Evolutionary conservation across 306 rosid genomes (phyloP).

Genomic region (Pterocarpus macrocarpus): DNA sequence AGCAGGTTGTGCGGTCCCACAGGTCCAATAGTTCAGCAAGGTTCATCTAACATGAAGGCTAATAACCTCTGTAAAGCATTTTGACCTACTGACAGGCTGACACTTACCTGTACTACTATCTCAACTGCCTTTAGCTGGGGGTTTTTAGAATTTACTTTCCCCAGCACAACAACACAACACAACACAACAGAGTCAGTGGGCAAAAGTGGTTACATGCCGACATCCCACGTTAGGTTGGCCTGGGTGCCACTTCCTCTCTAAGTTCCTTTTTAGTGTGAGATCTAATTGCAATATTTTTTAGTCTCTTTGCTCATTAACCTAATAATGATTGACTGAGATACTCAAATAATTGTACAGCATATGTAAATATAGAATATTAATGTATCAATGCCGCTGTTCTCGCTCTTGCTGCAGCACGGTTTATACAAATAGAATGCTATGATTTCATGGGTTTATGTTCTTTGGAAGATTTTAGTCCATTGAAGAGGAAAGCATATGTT

Average conservation of each 20-base stretch:
- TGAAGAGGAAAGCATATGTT: neutral
- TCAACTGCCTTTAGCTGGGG: slow-evolving; percentile 63
- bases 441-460: slow-evolving; percentile 11
- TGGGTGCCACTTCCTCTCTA: slow-evolving; percentile 51
- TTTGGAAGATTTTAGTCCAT: slow-evolving; percentile 4
- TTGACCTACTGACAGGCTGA: slow-evolving; percentile 76
- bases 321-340: slow-evolving; percentile 60
- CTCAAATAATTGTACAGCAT: slow-evolving; percentile 74
- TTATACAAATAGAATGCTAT: slow-evolving; percentile 13
- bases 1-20: slow-evolving; percentile 85
- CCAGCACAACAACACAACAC: slow-evolving; percentile 32
- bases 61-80: slow-evolving; percentile 98
- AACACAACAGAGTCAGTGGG: slow-evolving; percentile 36
- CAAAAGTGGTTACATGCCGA: slow-evolving; percentile 58
- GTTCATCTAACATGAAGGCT: slow-evolving; percentile 95
- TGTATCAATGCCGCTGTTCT: slow-evolving; percentile 31
- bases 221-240: slow-evolving; percentile 47
- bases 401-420: slow-evolving; percentile 10
- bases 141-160: slow-evolving; percentile 47
- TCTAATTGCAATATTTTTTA: slow-evolving; percentile 49
- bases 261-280: slow-evolving; percentile 49
- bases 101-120: slow-evolving; percentile 48
- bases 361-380: slow-evolving; percentile 79
- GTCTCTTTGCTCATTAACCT: slow-evolving; percentile 52
- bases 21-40: slow-evolving; percentile 90